Evolutionary conservation across 495 filamentous ascomycete genomes (phyloP).

Genomic region (Talaromyces nanjingensis): DNA sequence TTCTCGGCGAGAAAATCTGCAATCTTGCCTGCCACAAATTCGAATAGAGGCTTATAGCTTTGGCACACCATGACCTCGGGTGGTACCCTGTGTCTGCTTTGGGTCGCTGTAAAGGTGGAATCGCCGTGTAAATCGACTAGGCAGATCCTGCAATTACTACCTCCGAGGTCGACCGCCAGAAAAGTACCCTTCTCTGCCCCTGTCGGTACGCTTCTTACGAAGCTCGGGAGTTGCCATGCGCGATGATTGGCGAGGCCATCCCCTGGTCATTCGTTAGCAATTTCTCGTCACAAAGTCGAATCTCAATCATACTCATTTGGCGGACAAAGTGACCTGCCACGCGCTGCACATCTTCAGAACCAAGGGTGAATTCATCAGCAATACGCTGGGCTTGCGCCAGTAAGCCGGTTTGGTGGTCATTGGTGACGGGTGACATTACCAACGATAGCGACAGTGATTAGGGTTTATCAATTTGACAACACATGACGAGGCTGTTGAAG

Average conservation of each 20-base stretch:
- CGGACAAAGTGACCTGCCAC: conserved; percentile 3
- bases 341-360: background rate
- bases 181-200: conserved; percentile 50
- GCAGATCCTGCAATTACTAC: conserved; percentile 61
- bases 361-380: background rate
- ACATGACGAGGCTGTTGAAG: background rate
- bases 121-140: conserved; percentile 53
- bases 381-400: conserved; percentile 4
- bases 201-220: conserved; percentile 36
- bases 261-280: background rate
- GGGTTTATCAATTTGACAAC: background rate
- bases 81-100: conserved; percentile 13
- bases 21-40: conserved; percentile 17
- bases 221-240: conserved; percentile 7
- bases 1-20: conserved; percentile 10
- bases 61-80: conserved; percentile 13
- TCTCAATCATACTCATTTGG: background rate
- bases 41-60: conserved; percentile 16
- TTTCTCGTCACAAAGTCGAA: background rate
- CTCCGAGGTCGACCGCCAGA: conserved; percentile 62
- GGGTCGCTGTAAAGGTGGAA: conserved; percentile 14
- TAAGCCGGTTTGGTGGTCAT: conserved; percentile 6
- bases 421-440: conserved; percentile 4
- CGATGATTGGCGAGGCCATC: conserved; percentile 5
- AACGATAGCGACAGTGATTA: background rate